These are phyloP conservation scores for Coemansia sp. DNA, from an alignment of 192 early-diverging fungal genomes.

Conservation along the genomic window DNA sequence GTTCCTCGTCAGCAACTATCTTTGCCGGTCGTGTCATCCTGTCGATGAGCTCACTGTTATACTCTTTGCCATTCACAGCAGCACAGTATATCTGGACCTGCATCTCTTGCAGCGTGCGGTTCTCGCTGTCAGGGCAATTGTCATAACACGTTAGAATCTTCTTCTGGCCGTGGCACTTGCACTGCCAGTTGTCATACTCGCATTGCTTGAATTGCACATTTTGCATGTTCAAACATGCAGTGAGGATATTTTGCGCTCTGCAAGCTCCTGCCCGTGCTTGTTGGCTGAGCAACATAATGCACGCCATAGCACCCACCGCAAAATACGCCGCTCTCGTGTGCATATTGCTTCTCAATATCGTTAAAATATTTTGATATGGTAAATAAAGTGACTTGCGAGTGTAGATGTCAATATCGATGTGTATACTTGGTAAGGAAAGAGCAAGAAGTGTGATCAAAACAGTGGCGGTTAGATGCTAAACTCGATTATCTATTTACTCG, in stretches of 20 bases:
- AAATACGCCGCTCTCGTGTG: slow-evolving; percentile 6
- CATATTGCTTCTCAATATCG: slow-evolving; percentile 12
- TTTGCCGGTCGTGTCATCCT: slow-evolving; percentile 46
- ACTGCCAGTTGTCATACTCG: slow-evolving; percentile 52
- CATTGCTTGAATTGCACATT: slow-evolving; percentile 39
- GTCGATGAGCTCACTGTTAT: slow-evolving; percentile 44
- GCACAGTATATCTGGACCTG: slow-evolving; percentile 52
- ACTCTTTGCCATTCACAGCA: slow-evolving; percentile 38
- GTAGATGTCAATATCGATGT: no score
- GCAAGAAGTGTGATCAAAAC: neutral
- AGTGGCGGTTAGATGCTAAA: neutral
- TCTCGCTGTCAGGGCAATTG: slow-evolving; percentile 54
- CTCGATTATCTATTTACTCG: neutral
- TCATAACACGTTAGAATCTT: slow-evolving; percentile 54
- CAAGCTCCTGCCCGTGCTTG: slow-evolving; percentile 11
- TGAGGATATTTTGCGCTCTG: slow-evolving; percentile 53
- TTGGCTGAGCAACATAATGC: neutral
- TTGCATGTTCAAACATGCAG: slow-evolving; percentile 49
- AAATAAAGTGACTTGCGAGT: no score
- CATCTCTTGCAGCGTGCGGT: slow-evolving; percentile 55
- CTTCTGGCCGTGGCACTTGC: slow-evolving; percentile 52
- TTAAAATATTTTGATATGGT: neutral
- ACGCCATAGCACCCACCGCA: slow-evolving; percentile 3
- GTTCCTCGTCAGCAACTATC: slow-evolving; percentile 25
- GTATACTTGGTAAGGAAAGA: neutral